Evolutionary conservation across 225 moss, liverwort and hornwort genomes (phyloP), one percentile per base, ranked within the genome.

Genomic region (Marchantia polymorpha): DNA sequence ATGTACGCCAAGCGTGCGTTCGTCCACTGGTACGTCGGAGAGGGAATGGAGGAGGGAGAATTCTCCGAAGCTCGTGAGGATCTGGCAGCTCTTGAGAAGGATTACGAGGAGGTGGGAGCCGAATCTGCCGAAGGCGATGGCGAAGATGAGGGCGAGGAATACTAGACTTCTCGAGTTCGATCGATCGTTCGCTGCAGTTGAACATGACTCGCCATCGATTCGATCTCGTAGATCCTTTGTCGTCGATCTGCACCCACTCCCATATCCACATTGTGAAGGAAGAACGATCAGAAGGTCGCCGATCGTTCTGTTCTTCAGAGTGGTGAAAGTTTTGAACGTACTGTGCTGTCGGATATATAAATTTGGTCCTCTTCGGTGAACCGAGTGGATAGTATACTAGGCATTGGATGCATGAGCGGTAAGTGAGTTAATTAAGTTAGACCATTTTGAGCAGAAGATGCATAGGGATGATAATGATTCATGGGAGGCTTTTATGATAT

Each of bases 41-140:
- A 83, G 69, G 83, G 83, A n/a, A 83, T 83, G 83, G 83, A 84
- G 70, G 83, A 83, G 53, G 83, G 83, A 54, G 83, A 83, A 75
- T 83, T 83, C 26, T 80, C 83, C 0, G 83, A 83, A 39, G 83
- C 83, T 17, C 83, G 83, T 52, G 83, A 79, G 26, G 83, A 79
- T 83, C 55, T 70, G 50, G 73, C 64, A 8, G 72, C 73, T 14
- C 68, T 73, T 13, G 73, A 79, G 58, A 81, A 81, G 73, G 80
- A 81, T 66, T 81, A 81, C 73, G 80, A 81, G 63, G 80, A 81
- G 49, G 80, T 80, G 10, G 80, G 80, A 12, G 72, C 80, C n/a
- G 80, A 80, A 48, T 80, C 80, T 69, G 79, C 79, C 30, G 80
- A 72, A 23, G 80, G 80, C 12, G 80, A 72, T 59, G 71, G 80